Percentiles rank a stretch among this genome's conserved stretches.
phyloP scores from a whole-genome alignment of 805 yeast genomes.

The Schwanniomyces yamadae region DNA sequence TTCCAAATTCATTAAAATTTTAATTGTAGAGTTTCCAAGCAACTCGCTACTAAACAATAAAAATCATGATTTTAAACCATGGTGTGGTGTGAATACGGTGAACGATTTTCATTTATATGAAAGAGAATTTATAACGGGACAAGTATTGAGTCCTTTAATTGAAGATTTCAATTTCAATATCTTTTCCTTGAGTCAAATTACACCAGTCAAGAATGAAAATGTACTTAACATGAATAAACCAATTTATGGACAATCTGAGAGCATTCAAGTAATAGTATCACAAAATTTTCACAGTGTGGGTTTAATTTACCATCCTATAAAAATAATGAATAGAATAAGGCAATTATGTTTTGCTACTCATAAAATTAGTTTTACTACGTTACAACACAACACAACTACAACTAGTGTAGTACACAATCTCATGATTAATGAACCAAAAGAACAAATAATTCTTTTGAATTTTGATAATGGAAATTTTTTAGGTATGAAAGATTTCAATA shows the following conservation, averaged over 20 bases:
- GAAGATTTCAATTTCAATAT: not conserved
- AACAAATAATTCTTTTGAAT: constrained; percentile 2
- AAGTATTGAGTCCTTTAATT: constrained; percentile 5
- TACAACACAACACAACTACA: not conserved
- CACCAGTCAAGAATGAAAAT: not conserved
- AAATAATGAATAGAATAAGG: constrained; percentile 9
- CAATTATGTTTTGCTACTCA: constrained; percentile 4
- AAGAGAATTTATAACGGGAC: constrained; percentile 6
- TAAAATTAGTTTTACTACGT: constrained; percentile 4
- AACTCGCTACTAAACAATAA: not conserved
- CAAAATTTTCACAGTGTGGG: constrained; percentile 8
- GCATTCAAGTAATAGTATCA: constrained; percentile 2
- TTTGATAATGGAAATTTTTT: no score
- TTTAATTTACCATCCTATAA: constrained; percentile 17
- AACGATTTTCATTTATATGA: constrained; percentile 12
- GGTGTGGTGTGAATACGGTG: constrained; percentile 28
- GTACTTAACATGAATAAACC: constrained; percentile 7
- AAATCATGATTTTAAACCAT: constrained; percentile 15
- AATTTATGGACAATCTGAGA: constrained; percentile 1
- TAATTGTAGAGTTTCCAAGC: constrained; percentile 10
- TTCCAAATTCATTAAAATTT: constrained; percentile 12
- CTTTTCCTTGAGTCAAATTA: constrained; percentile 1
- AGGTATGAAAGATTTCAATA: not conserved
- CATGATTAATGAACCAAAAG: not conserved
- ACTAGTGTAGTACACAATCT: not conserved